Conservation (phyloP, 2,329 filamentous ascomycete genomes). For the Colletotrichum chrysophilum region DNA sequence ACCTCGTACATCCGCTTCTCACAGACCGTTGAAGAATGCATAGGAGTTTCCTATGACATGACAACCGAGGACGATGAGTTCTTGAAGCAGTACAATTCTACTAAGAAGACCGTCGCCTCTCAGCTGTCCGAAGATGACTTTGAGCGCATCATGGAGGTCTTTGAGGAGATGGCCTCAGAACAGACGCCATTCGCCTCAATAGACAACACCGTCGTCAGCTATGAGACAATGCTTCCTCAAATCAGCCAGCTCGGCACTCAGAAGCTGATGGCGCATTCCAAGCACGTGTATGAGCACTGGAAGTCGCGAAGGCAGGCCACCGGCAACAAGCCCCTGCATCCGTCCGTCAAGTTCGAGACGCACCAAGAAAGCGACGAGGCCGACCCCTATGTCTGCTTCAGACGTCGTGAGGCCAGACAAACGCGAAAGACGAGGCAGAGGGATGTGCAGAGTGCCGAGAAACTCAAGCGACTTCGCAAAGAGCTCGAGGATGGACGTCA, state of each 20-base stretch:
- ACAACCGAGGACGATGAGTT: slow-evolving; percentile 87
- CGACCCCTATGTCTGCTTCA: slow-evolving; percentile 98
- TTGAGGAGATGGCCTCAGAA: slow-evolving; percentile 83
- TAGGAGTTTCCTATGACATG: slow-evolving; percentile 93
- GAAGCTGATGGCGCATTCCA: slow-evolving; percentile 65
- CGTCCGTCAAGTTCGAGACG: slow-evolving; percentile 89
- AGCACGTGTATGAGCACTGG: slow-evolving; percentile 91
- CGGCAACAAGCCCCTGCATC: slow-evolving; percentile 76
- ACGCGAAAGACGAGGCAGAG: slow-evolving; percentile 93
- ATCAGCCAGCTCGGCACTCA: slow-evolving; percentile 58
- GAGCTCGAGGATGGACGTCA: slow-evolving; percentile 90
- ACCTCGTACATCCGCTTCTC: slow-evolving; percentile 97
- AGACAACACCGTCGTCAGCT: slow-evolving; percentile 83
- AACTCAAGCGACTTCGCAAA: slow-evolving; percentile 86
- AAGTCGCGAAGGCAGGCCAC: slow-evolving; percentile 69
- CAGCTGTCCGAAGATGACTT: slow-evolving; percentile 89
- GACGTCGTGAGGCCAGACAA: slow-evolving; percentile 90
- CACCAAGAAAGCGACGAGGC: slow-evolving; percentile 93
- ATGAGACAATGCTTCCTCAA: slow-evolving; percentile 76
- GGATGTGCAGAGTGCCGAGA: slow-evolving; percentile 93
- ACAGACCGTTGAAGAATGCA: slow-evolving; percentile 95
- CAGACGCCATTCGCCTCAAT: slow-evolving; percentile 90
- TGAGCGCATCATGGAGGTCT: slow-evolving; percentile 92
- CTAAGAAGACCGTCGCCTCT: slow-evolving; percentile 60
- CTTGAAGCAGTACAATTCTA: slow-evolving; percentile 83